A percentile compares a stretch with the other conserved stretches of the same genome.
Evolutionary conservation across 805 yeast genomes (phyloP).

Genomic region (Starmerella tilneyi): DNA sequence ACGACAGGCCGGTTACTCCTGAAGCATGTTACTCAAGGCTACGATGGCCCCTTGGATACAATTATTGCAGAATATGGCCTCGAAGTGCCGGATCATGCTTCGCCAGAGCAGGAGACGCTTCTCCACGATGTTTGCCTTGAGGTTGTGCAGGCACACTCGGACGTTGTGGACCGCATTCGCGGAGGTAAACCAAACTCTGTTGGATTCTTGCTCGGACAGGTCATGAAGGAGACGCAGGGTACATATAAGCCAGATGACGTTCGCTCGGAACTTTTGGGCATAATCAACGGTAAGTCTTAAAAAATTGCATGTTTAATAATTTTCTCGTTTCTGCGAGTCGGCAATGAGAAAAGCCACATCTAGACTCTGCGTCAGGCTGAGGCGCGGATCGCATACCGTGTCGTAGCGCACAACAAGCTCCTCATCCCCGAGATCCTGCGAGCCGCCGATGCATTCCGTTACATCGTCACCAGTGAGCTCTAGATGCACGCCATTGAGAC

Average conservation of each 20-base stretch:
- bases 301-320: not conserved
- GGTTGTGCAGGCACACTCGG: constrained; percentile 40
- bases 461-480: constrained; percentile 39
- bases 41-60: constrained; percentile 29
- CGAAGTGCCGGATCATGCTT: constrained; percentile 31
- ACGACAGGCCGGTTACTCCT: constrained; percentile 60
- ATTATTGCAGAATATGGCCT: constrained; percentile 44
- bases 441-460: constrained; percentile 38
- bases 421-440: constrained; percentile 33
- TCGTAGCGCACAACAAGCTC: constrained; percentile 35
- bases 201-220: constrained; percentile 73
- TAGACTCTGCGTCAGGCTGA: constrained; percentile 33
- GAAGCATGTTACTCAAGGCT: constrained; percentile 38
- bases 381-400: constrained; percentile 38
- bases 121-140: constrained; percentile 39
- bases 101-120: constrained; percentile 29
- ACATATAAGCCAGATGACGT: constrained; percentile 28
- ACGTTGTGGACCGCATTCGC: constrained; percentile 47
- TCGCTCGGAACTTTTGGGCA: constrained; percentile 26
- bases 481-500: constrained; percentile 35
- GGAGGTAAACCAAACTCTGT: constrained; percentile 55
- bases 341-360: constrained; percentile 38
- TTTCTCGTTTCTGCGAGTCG: constrained; percentile 25
- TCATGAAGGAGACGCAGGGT: constrained; percentile 73
- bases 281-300: not conserved